Evolutionary conservation across 2,329 filamentous ascomycete species (phyloP).

Genomic region (Colletotrichum tofieldiae): DNA sequence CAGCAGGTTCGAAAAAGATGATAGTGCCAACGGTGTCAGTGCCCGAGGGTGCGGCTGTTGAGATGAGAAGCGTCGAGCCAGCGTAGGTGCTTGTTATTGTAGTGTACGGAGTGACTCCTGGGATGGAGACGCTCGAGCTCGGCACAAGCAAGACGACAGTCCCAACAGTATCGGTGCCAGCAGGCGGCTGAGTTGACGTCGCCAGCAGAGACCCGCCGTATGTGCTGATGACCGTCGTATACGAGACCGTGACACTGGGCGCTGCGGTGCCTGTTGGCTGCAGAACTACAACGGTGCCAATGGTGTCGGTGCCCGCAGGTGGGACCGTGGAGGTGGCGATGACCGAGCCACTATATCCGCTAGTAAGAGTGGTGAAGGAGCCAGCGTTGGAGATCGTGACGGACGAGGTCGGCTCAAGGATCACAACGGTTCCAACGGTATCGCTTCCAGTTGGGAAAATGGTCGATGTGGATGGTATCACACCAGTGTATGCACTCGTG

Average conservation of each 20-base stretch:
- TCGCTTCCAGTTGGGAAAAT: slow-evolving; percentile 23
- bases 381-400: not conserved
- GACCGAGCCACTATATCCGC: not conserved
- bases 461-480: slow-evolving; percentile 3
- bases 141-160: slow-evolving; percentile 9
- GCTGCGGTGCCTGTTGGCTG: slow-evolving; percentile 6
- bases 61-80: not conserved
- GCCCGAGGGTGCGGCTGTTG: not conserved
- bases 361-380: not conserved
- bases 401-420: slow-evolving; percentile 24
- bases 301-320: not conserved
- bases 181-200: slow-evolving; percentile 23
- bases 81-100: slow-evolving; percentile 5
- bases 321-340: not conserved
- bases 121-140: not conserved
- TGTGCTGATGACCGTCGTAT: slow-evolving; percentile 4
- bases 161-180: slow-evolving; percentile 22
- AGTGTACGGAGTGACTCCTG: slow-evolving; percentile 6
- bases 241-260: slow-evolving; percentile 11
- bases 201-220: slow-evolving; percentile 17
- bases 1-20: slow-evolving; percentile 27
- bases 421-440: slow-evolving; percentile 23
- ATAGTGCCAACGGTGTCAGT: slow-evolving; percentile 8
- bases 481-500: slow-evolving; percentile 19
- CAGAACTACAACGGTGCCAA: slow-evolving; percentile 32